phyloP scores from a whole-genome alignment of 75 land plant genomes.

The Picea sitchensis region DNA sequence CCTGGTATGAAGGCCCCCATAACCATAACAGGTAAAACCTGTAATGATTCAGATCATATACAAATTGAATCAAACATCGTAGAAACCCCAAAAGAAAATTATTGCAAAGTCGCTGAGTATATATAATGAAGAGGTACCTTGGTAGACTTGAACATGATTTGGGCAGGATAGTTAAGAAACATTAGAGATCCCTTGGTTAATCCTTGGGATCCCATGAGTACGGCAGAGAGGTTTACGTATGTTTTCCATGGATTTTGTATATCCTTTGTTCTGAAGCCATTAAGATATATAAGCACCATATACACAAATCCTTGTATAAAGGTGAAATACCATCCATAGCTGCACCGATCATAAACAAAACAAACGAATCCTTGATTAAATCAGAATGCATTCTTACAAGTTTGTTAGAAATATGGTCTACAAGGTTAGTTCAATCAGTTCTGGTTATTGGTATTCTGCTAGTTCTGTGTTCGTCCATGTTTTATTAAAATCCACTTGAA shows the following conservation, averaged over 20 bases:
- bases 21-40: conserved; percentile 97
- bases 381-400: too few relatives aligned
- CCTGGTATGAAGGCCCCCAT: conserved; percentile 99
- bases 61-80: too few relatives aligned
- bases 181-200: conserved; percentile 95
- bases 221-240: conserved; percentile 87
- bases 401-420: too few relatives aligned
- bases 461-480: too few relatives aligned
- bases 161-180: conserved; percentile 96
- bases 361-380: too few relatives aligned
- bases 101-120: too few relatives aligned
- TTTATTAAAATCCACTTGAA: too few relatives aligned
- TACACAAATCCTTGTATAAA: conserved; percentile 97
- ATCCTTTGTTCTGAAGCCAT: conserved; percentile 88
- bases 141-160: conserved; percentile 98
- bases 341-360: conserved; percentile 10
- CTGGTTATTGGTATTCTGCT: too few relatives aligned
- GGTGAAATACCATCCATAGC: conserved; percentile 99
- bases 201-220: conserved; percentile 94
- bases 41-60: not conserved
- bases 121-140: conserved; percentile 42
- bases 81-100: too few relatives aligned
- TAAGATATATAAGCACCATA: conserved; percentile 53
- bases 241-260: conserved; percentile 97
- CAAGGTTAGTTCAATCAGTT: too few relatives aligned